Percentiles rank a stretch among this genome's conserved stretches.
phyloP scores from a whole-genome alignment of 768 basidiomycete species.

The Leccinellum luteum region DNA sequence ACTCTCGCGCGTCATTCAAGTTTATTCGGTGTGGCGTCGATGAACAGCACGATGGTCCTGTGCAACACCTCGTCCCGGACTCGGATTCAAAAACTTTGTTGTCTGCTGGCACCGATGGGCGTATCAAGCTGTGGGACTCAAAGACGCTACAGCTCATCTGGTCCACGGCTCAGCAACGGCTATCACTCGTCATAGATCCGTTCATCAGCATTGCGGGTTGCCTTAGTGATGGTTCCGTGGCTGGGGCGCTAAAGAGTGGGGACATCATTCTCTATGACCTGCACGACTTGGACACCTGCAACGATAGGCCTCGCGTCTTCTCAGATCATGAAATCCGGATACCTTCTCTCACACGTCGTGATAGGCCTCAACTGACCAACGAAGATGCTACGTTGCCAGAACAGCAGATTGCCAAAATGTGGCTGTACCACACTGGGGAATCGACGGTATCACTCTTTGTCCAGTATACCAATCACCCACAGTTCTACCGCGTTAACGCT shows the following conservation, averaged over 20 bases:
- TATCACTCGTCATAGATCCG: conserved; percentile 43
- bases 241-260: conserved; percentile 55
- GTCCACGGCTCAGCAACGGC: conserved; percentile 47
- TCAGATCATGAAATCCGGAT: conserved; percentile 35
- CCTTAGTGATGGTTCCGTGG: conserved; percentile 43
- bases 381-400: background rate
- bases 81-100: conserved; percentile 36
- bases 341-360: conserved; percentile 30
- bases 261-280: conserved; percentile 56
- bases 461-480: conserved; percentile 46
- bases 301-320: conserved; percentile 9
- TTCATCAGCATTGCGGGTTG: conserved; percentile 50
- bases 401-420: conserved; percentile 14
- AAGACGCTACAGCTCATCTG: conserved; percentile 56
- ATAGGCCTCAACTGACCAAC: conserved; percentile 16
- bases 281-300: conserved; percentile 27
- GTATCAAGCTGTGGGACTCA: conserved; percentile 72
- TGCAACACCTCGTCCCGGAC: conserved; percentile 57
- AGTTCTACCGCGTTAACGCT: conserved; percentile 52
- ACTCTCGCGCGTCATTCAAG: conserved; percentile 44
- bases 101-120: conserved; percentile 61
- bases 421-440: conserved; percentile 13
- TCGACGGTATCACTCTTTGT: conserved; percentile 38
- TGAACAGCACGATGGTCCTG: conserved; percentile 63
- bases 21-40: conserved; percentile 46